phyloP scores from a whole-genome alignment of 2,329 filamentous ascomycete species.

The Colletotrichum karsti region DNA sequence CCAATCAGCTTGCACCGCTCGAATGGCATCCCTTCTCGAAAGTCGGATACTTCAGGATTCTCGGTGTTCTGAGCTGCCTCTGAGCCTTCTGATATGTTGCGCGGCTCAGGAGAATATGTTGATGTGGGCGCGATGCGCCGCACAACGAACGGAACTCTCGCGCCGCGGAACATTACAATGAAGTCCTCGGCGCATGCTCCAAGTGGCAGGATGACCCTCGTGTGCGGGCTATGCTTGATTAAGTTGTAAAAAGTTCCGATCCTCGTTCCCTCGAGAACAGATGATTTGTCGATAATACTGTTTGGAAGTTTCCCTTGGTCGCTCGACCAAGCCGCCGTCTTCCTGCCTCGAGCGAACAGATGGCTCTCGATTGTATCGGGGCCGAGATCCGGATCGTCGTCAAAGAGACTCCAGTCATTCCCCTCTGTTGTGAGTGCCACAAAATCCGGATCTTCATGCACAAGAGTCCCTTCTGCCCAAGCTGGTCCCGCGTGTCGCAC shows the following conservation, averaged over 20 bases:
- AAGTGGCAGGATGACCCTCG: not conserved
- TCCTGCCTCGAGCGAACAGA: not conserved
- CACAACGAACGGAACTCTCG: not conserved
- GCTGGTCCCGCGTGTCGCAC: not conserved
- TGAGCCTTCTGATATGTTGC: too few relatives aligned
- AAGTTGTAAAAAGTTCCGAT: not conserved
- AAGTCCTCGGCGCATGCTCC: not conserved
- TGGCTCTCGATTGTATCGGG: not conserved
- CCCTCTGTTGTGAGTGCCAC: rapidly evolving
- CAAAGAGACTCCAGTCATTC: not conserved
- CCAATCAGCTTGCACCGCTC: not conserved
- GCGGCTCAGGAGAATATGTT: not conserved
- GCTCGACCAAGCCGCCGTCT: not conserved
- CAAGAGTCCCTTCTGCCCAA: not conserved
- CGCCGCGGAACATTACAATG: not conserved
- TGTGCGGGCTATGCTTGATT: too few relatives aligned
- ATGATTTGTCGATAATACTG: not conserved
- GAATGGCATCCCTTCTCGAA: not conserved
- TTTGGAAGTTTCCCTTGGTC: rapidly evolving
- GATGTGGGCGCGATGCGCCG: not conserved
- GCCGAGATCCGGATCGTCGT: not conserved
- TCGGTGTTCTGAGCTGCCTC: too few relatives aligned
- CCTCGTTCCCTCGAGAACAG: not conserved
- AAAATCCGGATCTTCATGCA: not conserved
- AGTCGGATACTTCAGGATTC: not conserved